Percentiles rank a stretch among this genome's conserved stretches.
These are phyloP conservation scores for Erysiphe pulchra DNA, from an alignment of 2,329 filamentous ascomycete genomes.

Conservation along the genomic window DNA sequence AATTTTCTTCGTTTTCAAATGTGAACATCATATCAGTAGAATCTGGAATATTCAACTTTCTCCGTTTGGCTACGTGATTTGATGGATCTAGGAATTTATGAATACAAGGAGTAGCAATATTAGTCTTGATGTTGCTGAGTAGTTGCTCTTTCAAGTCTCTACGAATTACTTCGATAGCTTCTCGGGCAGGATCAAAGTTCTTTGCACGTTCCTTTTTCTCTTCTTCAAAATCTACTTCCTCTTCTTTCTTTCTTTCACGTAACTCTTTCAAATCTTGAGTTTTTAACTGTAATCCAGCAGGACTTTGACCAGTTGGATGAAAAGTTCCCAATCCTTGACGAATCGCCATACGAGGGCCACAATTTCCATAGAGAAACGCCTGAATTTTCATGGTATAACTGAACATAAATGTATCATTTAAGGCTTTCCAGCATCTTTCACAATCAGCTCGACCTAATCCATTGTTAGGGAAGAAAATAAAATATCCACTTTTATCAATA, in stretches of 20 bases:
- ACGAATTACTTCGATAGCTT: conserved; percentile 55
- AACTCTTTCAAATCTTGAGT: conserved; percentile 35
- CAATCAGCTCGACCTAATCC: conserved; percentile 54
- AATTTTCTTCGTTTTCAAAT: conserved; percentile 29
- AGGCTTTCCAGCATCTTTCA: conserved; percentile 51
- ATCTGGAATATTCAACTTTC: conserved; percentile 52
- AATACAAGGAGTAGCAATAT: conserved; percentile 59
- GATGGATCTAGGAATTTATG: conserved; percentile 62
- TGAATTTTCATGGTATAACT: conserved; percentile 87
- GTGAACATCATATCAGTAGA: conserved; percentile 32
- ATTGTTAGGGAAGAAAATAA: conserved; percentile 67
- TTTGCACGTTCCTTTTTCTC: conserved; percentile 72
- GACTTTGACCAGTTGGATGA: conserved; percentile 15
- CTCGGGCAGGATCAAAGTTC: conserved; percentile 70
- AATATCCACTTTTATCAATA: conserved; percentile 70
- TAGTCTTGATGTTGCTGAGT: conserved; percentile 66
- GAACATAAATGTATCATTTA: conserved; percentile 65
- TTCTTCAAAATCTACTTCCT: conserved; percentile 62
- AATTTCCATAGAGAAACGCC: conserved; percentile 23
- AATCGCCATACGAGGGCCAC: conserved; percentile 3
- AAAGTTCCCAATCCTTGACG: conserved; percentile 4
- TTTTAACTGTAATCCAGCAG: conserved; percentile 17
- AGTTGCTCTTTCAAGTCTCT: conserved; percentile 68
- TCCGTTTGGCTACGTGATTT: conserved; percentile 54
- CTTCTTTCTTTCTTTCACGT: conserved; percentile 41